Base-by-base conservation (phyloP, 2,329 filamentous ascomycete species). In the Ophiostoma piceae region DNA sequence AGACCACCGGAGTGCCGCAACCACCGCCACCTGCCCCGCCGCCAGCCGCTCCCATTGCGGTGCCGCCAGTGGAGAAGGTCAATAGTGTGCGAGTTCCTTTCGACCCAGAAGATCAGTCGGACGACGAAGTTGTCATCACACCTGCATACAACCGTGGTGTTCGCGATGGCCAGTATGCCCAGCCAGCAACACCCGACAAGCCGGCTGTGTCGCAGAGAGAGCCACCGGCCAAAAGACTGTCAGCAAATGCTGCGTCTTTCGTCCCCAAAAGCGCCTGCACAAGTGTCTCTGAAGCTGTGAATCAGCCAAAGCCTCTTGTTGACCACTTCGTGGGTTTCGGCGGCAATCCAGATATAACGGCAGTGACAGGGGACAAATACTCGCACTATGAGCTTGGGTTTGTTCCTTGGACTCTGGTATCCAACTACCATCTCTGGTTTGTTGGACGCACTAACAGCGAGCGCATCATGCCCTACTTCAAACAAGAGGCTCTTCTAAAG, bases 371-470 rank as follows among this genome's bases (percentile, higher is more conserved):
- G n/a, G 8, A 26, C n/a, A n/a, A 11, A 26, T 66, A 47, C 22
- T 37, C 65, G 22, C 32, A 26, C 32, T 11, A 6, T 37, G 19
- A 22, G 2, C 16, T 39, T 32, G 41, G 64, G 9, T 75, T 88
- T 73, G 82, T 81, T 54, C 80, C 85, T 0, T 87, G 84, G 81
- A 79, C 80, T 32, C 79, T 86, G 0, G 78, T 92, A 32, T 77
- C 80, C 35, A 82, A 81, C 26, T 92, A 89, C 74, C 86, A 87
- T 0, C 82, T 85, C 72, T 82, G 79, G 69, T 91, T 85, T 76
- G 84, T 89, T 62, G 83, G 84, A 69, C 83, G 82, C 71, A 71
- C 70, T 71, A 90, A 86, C 75, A 79, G 75, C 72, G 84, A 78
- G 75, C 83, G 74, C 73, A 85, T 81, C 4, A 74, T 73, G 29